phyloP scores from a whole-genome alignment of 2,329 filamentous ascomycete species.

The Cryphonectria nitschkei region DNA sequence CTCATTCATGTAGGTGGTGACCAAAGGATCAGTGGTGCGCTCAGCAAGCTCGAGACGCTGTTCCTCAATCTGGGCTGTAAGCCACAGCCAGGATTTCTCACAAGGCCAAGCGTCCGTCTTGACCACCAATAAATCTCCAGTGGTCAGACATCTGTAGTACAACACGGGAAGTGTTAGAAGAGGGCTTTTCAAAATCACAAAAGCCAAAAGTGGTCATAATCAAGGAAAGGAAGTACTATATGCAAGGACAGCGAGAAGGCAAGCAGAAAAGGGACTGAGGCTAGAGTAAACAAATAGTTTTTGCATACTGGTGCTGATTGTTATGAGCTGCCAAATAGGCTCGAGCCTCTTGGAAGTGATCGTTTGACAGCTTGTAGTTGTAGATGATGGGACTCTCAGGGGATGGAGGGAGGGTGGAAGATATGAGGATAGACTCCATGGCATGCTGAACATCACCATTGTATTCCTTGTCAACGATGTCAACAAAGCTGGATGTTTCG shows the following conservation, averaged over 20 bases:
- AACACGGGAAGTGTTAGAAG: background rate
- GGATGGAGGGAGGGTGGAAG: background rate
- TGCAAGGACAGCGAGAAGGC: too few species aligned
- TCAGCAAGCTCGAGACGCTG: background rate
- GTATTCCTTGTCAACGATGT: background rate
- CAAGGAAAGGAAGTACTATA: too few species aligned
- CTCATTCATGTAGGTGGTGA: background rate
- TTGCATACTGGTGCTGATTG: background rate
- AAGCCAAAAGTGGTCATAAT: too few species aligned
- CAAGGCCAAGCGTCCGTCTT: background rate
- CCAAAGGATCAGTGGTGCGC: background rate
- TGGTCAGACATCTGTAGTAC: background rate
- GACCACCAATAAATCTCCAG: background rate
- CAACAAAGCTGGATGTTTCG: too few species aligned
- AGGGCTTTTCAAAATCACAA: too few species aligned
- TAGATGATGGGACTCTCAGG: background rate
- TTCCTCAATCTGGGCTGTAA: background rate
- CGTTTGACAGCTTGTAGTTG: background rate
- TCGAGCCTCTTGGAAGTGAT: background rate
- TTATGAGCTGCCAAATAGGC: background rate
- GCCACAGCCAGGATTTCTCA: background rate
- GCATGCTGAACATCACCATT: background rate
- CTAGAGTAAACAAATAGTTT: background rate
- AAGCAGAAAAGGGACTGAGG: background rate
- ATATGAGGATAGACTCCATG: background rate